phyloP scores from a whole-genome alignment of 306 rosid genomes.

The Quercus glauca region DNA sequence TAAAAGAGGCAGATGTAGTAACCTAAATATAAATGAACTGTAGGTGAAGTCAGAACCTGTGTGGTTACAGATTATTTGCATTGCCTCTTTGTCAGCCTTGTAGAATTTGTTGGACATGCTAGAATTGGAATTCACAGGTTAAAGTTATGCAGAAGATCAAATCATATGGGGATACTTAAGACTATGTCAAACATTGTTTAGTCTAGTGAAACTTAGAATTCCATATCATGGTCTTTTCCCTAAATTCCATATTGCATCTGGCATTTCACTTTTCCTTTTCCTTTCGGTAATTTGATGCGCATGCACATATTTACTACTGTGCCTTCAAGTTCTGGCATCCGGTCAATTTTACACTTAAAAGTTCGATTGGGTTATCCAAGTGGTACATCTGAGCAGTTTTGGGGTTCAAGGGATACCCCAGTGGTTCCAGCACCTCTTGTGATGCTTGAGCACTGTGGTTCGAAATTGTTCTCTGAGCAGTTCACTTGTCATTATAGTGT shows the following conservation, averaged over 20 bases:
- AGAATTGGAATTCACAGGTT: neutral
- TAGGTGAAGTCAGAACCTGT: too few relatives aligned
- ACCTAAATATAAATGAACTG: neutral
- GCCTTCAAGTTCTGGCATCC: neutral
- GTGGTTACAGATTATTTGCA: too few relatives aligned
- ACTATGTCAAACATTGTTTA: neutral
- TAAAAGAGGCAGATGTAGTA: neutral
- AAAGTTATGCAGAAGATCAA: neutral
- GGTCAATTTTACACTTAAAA: neutral
- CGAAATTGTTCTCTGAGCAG: neutral
- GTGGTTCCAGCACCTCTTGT: too few relatives aligned
- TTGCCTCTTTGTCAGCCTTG: too few relatives aligned
- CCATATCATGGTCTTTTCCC: neutral
- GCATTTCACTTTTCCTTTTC: neutral
- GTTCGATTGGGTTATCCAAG: neutral
- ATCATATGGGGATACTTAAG: neutral
- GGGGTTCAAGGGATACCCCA: too few relatives aligned
- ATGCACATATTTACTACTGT: neutral
- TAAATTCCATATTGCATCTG: neutral
- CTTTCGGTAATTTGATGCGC: neutral
- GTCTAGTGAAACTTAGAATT: neutral
- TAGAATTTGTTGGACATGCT: too few relatives aligned
- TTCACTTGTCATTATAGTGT: neutral
- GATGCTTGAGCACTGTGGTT: neutral
- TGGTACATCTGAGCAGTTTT: slow-evolving; percentile 1